Conservation (phyloP, 2,329 filamentous ascomycete species). For the Fusarium sp. region DNA sequence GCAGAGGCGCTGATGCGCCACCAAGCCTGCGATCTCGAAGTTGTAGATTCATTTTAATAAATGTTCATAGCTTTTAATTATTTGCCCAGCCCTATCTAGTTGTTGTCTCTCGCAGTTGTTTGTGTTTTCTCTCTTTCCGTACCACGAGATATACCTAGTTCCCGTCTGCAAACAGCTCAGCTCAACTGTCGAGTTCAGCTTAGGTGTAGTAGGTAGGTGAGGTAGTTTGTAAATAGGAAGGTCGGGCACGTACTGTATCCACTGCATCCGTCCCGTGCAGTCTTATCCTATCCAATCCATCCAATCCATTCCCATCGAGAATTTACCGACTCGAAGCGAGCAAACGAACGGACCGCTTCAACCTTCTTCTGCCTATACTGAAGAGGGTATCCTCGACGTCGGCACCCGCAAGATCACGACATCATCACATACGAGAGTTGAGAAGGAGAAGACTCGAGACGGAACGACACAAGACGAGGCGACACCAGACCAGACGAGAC, state of each 20-base stretch:
- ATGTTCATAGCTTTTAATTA: background rate
- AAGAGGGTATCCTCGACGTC: slow-evolving; percentile 25
- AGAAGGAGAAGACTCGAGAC: slow-evolving; percentile 9
- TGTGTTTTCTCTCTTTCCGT: background rate
- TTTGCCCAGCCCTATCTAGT: background rate
- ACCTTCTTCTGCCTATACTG: slow-evolving; percentile 42
- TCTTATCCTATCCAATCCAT: slow-evolving; percentile 37
- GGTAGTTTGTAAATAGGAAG: slow-evolving; percentile 35
- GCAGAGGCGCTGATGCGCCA: slow-evolving; percentile 10
- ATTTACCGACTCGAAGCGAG: slow-evolving; percentile 41
- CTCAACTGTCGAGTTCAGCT: slow-evolving; percentile 16
- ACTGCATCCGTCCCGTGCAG: slow-evolving; percentile 31
- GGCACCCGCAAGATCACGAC: slow-evolving; percentile 35
- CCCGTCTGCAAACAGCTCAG: slow-evolving; percentile 21
- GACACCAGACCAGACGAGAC: slow-evolving; percentile 1
- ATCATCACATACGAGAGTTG: slow-evolving; percentile 13
- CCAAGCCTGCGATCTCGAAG: slow-evolving; percentile 10
- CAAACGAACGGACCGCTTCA: slow-evolving; percentile 33
- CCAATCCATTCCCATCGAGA: slow-evolving; percentile 32
- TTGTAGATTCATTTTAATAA: background rate
- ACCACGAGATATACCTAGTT: background rate
- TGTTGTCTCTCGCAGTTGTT: background rate
- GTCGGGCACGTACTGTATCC: slow-evolving; percentile 36
- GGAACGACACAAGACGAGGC: background rate
- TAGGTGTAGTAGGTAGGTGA: background rate